A percentile compares a stretch with the other conserved stretches of the same genome.
Conservation (phyloP, 2,329 filamentous ascomycete genomes). For the Fusarium liriodendri region DNA sequence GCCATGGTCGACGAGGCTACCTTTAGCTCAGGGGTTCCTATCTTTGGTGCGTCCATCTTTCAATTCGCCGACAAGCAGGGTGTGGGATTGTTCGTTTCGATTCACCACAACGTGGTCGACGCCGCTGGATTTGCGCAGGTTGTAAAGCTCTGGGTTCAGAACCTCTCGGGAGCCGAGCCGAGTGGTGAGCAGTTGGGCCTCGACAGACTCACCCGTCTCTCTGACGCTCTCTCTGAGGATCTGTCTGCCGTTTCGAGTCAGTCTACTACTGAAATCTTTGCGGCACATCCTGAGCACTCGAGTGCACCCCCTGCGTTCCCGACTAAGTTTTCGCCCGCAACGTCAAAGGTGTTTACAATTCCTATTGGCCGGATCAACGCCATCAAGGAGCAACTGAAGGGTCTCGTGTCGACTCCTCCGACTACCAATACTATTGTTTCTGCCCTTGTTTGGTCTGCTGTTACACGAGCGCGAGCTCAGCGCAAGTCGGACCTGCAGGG, state of each 20-base stretch:
- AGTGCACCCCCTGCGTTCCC: not conserved
- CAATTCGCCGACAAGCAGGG: slow-evolving; percentile 5
- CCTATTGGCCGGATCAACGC: not conserved
- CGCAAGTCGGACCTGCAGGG: not conserved
- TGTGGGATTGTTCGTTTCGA: slow-evolving; percentile 8
- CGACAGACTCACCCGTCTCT: not conserved
- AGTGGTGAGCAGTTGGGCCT: not conserved
- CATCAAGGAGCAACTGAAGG: not conserved
- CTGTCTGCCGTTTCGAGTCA: not conserved
- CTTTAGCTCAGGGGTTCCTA: not conserved
- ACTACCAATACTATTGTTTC: slow-evolving; percentile 12
- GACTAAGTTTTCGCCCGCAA: slow-evolving; percentile 1
- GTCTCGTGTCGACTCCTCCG: not conserved
- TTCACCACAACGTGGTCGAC: slow-evolving; percentile 14
- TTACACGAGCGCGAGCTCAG: slow-evolving; percentile 7
- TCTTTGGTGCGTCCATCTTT: slow-evolving; percentile 3
- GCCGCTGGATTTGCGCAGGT: slow-evolving; percentile 7
- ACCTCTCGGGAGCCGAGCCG: not conserved
- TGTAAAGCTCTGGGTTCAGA: not conserved
- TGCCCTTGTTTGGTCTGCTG: slow-evolving; percentile 7
- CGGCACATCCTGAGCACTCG: slow-evolving; percentile 12
- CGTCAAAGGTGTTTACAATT: slow-evolving; percentile 16
- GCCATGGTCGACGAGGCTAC: not conserved
- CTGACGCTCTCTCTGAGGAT: not conserved
- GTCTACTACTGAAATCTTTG: not conserved